A percentile compares a stretch with the other conserved stretches of the same genome.
phyloP scores from a whole-genome alignment of 345 rosid genomes.

The Stellera chamaejasme region DNA sequence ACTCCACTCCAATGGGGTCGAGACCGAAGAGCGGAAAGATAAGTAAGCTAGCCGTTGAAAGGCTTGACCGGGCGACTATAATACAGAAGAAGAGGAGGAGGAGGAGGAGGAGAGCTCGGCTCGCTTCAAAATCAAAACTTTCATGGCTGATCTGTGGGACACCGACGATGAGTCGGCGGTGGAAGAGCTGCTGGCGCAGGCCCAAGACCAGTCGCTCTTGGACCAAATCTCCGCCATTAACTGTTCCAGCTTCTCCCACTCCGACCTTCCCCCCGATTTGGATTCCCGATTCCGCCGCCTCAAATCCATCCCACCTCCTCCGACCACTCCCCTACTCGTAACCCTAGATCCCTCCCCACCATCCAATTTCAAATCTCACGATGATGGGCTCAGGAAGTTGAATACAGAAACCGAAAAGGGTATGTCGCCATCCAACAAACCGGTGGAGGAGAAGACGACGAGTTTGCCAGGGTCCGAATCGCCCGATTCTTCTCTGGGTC shows the following conservation, averaged over 20 bases:
- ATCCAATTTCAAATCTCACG: conserved; percentile 10
- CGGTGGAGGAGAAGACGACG: conserved; percentile 4
- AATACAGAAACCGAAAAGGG: conserved; percentile 12
- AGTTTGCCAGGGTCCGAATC: conserved; percentile 12
- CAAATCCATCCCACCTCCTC: conserved; percentile 42
- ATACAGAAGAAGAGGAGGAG: too few species aligned
- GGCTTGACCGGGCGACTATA: too few species aligned
- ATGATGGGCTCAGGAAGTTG: conserved; percentile 7
- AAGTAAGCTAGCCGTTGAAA: too few species aligned
- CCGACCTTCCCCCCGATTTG: conserved; percentile 57
- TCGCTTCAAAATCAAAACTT: background rate
- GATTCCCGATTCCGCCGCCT: conserved; percentile 71
- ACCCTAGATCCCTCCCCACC: background rate
- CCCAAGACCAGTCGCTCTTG: conserved; percentile 59
- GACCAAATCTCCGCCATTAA: conserved; percentile 74
- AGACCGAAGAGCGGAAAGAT: too few species aligned
- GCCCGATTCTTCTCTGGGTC: conserved; percentile 16
- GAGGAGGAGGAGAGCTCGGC: background rate
- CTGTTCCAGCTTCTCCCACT: conserved; percentile 44
- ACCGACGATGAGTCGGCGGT: conserved; percentile 65
- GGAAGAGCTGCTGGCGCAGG: conserved; percentile 62
- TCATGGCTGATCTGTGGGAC: conserved; percentile 66
- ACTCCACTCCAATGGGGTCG: too few species aligned
- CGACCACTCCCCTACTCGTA: background rate
- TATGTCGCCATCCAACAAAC: conserved; percentile 13